phyloP scores from a whole-genome alignment of 2,329 filamentous ascomycete species.

The Fonsecaea monophora region DNA sequence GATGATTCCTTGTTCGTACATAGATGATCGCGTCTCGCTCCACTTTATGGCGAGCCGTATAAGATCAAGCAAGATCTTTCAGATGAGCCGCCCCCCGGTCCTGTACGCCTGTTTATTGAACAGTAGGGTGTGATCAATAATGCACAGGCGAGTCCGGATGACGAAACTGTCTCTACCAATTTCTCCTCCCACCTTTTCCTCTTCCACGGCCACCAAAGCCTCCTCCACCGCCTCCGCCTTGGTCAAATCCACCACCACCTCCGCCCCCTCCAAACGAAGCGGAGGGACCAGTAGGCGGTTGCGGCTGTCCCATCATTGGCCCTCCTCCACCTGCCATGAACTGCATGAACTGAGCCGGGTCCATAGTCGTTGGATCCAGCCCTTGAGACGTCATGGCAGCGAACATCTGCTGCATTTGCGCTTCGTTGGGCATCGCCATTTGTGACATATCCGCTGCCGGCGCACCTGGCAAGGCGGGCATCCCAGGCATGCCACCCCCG shows the following conservation, averaged over 20 bases:
- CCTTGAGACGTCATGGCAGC: constrained; percentile 62
- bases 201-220: constrained; percentile 44
- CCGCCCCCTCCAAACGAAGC: constrained; percentile 45
- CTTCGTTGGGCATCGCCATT: constrained; percentile 39
- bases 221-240: constrained; percentile 32
- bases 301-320: constrained; percentile 47
- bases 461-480: constrained; percentile 56
- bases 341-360: constrained; percentile 62
- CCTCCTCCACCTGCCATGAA: constrained; percentile 53
- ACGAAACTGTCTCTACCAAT: constrained; percentile 38
- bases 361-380: constrained; percentile 60
- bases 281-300: constrained; percentile 38
- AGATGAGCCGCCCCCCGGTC: background rate
- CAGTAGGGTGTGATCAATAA: constrained; percentile 19
- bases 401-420: constrained; percentile 63
- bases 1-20: background rate
- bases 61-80: background rate
- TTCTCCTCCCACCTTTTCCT: constrained; percentile 45
- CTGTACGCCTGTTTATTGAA: no score
- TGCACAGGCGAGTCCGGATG: constrained; percentile 33
- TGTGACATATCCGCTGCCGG: constrained; percentile 47
- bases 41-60: background rate
- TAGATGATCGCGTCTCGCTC: background rate
- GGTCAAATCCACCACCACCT: constrained; percentile 30
- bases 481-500: constrained; percentile 51